These are phyloP conservation scores for Termitomyces sp. DNA, from an alignment of 768 basidiomycete genomes.

Conservation along the genomic window DNA sequence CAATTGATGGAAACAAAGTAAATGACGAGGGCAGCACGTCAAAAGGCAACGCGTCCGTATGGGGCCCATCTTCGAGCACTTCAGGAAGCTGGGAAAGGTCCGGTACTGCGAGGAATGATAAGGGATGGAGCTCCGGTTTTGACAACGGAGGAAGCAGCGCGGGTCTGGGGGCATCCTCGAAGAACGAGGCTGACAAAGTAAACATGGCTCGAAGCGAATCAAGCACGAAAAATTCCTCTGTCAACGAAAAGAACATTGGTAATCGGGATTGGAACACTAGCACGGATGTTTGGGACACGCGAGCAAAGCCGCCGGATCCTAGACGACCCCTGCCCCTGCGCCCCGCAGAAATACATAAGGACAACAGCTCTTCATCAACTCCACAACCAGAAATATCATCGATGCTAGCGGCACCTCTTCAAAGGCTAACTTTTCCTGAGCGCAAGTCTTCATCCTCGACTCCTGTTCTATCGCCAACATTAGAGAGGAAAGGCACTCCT, in stretches of 20 bases:
- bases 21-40: background rate
- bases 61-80: background rate
- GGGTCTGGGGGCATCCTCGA: background rate
- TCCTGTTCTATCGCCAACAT: background rate
- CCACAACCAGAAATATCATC: background rate
- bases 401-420: background rate
- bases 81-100: constrained; percentile 1
- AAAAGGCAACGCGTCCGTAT: background rate
- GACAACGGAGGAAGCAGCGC: background rate
- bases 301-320: background rate
- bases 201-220: background rate
- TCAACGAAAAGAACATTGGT: background rate
- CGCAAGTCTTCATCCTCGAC: background rate
- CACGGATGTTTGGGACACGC: constrained; percentile 1
- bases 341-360: background rate
- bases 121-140: background rate
- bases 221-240: background rate
- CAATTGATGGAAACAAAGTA: background rate
- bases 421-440: background rate
- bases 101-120: background rate
- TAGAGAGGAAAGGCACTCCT: background rate
- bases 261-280: background rate
- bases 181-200: background rate
- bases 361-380: background rate
- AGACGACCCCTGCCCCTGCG: background rate